phyloP scores from a whole-genome alignment of 495 filamentous ascomycete genomes.

The Aspergillus hancockii region DNA sequence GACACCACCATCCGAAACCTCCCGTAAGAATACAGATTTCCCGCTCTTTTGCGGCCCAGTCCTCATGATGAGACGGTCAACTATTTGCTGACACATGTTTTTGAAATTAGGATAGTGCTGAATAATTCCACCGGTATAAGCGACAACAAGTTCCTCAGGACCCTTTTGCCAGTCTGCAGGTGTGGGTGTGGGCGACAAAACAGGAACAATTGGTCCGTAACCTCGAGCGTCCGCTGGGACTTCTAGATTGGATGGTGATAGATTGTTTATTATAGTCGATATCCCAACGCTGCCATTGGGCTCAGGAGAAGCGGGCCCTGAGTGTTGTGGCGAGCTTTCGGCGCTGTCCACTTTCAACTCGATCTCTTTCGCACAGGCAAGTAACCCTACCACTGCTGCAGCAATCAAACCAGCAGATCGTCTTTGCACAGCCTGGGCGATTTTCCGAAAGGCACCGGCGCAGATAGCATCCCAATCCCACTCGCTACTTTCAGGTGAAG shows the following conservation, averaged over 20 bases:
- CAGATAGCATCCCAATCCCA: constrained; percentile 62
- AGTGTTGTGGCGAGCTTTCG: constrained; percentile 35
- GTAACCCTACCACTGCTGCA: constrained; percentile 67
- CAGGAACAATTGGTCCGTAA: constrained; percentile 47
- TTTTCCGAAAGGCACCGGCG: constrained; percentile 57
- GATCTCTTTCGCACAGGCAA: constrained; percentile 68
- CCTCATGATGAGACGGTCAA: constrained; percentile 62
- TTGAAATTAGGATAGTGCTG: constrained; percentile 74
- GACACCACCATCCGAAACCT: constrained; percentile 75
- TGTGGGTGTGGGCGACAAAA: constrained; percentile 36
- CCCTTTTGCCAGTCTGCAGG: constrained; percentile 48
- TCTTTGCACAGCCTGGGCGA: constrained; percentile 64
- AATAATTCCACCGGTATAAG: constrained; percentile 78
- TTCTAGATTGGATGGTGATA: constrained; percentile 8
- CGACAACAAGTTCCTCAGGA: constrained; percentile 67
- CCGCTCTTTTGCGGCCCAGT: constrained; percentile 55
- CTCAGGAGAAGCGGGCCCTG: constrained; percentile 29
- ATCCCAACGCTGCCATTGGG: constrained; percentile 26
- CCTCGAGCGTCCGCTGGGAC: constrained; percentile 13
- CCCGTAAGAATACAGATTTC: constrained; percentile 63
- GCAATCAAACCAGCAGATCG: constrained; percentile 73
- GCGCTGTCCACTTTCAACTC: constrained; percentile 49
- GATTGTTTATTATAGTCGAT: constrained; percentile 10
- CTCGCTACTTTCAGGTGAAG: constrained; percentile 43
- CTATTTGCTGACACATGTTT: constrained; percentile 63